Percentiles rank a stretch among this genome's conserved stretches.
Conservation (phyloP, 2,329 filamentous ascomycete species). For the Penicillium nordicum region DNA sequence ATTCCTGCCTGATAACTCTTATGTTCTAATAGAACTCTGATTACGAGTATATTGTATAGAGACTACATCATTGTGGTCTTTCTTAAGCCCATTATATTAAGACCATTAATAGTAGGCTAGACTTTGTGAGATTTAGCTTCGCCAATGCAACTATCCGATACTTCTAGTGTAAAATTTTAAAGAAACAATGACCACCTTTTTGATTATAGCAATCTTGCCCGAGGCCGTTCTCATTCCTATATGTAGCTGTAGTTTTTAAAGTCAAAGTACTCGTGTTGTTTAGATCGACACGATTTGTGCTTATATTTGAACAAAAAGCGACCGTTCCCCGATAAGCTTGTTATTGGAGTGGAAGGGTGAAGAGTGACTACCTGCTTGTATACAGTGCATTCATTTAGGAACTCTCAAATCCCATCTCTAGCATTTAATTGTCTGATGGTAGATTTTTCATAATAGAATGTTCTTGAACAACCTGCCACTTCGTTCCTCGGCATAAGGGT, state of each 20-base stretch:
- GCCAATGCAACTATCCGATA: neutral
- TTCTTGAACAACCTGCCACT: neutral
- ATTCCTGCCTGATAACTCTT: neutral
- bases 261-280: too few relatives aligned
- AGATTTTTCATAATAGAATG: neutral
- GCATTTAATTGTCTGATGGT: neutral
- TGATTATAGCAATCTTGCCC: too few relatives aligned
- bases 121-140: neutral
- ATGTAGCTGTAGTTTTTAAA: too few relatives aligned
- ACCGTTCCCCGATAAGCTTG: too few relatives aligned
- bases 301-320: too few relatives aligned
- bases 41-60: neutral
- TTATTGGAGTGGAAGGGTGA: too few relatives aligned
- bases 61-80: neutral
- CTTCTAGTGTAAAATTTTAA: neutral
- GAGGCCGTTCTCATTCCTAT: neutral
- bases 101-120: neutral
- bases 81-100: neutral
- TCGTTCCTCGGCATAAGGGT: neutral
- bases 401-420: too few relatives aligned
- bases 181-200: neutral
- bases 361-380: too few relatives aligned
- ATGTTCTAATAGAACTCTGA: neutral
- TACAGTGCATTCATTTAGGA: too few relatives aligned
- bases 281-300: too few relatives aligned